Base-by-base conservation (phyloP, 1,284 basidiomycete species). In the Hemileia vastatrix region DNA sequence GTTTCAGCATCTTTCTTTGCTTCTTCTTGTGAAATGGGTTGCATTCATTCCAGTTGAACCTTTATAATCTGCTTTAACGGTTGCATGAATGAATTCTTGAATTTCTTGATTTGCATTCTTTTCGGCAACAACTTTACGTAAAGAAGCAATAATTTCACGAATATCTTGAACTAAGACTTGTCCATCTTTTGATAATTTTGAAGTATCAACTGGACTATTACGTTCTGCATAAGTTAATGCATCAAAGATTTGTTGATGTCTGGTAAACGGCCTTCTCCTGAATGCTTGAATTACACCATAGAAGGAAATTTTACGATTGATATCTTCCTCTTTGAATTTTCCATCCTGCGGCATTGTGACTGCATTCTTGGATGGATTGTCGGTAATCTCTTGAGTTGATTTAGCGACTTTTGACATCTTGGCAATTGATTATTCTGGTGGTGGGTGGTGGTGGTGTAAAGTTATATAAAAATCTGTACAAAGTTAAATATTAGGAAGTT, bases 201-300 rank as follows among this genome's bases (percentile, higher is more conserved):
- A 54, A 43, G 67, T 57, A 53, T 72, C 66, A 56, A 73, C 67
- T 55, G 71, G 71, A 58, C 65, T 67, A 61, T 67, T 67, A n/a
- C n/a, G n/a, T n/a, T n/a, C n/a, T n/a, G n/a, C n/a, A n/a, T n/a
- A n/a, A n/a, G n/a, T n/a, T n/a, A n/a, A n/a, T n/a, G n/a, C n/a
- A n/a, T n/a, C n/a, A n/a, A n/a, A n/a, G n/a, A n/a, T n/a, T n/a
- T n/a, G n/a, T 76, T 70, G 77, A 92, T 93, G 67, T 84, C 80
- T 2, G 90, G 90, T 71, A 89, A 80, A 67, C 85, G 83, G 24
- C 87, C 87, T 63, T 84, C 80, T 54, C n/a, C 86, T 81, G 71
- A 92, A 83, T 0, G 88, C 89, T 68, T 86, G 79, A 65, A 93
- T 80, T 62, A 87, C 83, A 68, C 86, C 86, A 71, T 85, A 90